phyloP scores from a whole-genome alignment of 2,329 filamentous ascomycete species.

The Aspergillus fischeri region DNA sequence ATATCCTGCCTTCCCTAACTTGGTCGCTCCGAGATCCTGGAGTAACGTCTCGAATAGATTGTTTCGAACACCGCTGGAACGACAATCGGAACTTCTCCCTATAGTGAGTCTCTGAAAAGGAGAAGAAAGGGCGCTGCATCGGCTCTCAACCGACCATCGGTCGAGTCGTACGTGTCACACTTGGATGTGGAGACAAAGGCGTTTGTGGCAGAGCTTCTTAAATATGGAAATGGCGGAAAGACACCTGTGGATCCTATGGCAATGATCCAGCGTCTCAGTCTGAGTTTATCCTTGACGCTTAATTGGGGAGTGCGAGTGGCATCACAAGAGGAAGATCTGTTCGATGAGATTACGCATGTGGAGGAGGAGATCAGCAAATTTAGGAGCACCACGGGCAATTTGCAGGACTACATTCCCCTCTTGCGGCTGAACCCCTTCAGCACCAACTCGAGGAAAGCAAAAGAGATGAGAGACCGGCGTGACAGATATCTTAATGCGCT shows the following conservation, averaged over 20 bases:
- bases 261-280: conserved; percentile 61
- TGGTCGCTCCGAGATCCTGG: not conserved
- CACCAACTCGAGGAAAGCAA: conserved; percentile 54
- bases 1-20: not conserved
- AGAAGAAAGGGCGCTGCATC: conserved; percentile 62
- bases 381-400: conserved; percentile 72
- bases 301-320: conserved; percentile 64
- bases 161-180: conserved; percentile 59
- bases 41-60: conserved; percentile 39
- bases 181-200: conserved; percentile 60
- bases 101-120: conserved; percentile 61
- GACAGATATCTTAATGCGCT: conserved; percentile 58
- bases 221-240: conserved; percentile 53
- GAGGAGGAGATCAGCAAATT: conserved; percentile 70
- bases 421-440: conserved; percentile 64
- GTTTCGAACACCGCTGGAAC: conserved; percentile 63
- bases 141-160: conserved; percentile 61
- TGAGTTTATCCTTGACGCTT: conserved; percentile 60
- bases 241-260: conserved; percentile 61
- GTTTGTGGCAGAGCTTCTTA: conserved; percentile 58
- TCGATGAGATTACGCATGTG: conserved; percentile 69
- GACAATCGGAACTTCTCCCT: conserved; percentile 65
- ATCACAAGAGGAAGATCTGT: conserved; percentile 57
- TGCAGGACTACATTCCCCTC: conserved; percentile 73
- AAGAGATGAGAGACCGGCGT: conserved; percentile 56